Base-by-base conservation (phyloP, 768 basidiomycete genomes). In the Saitozyma podzolica region DNA sequence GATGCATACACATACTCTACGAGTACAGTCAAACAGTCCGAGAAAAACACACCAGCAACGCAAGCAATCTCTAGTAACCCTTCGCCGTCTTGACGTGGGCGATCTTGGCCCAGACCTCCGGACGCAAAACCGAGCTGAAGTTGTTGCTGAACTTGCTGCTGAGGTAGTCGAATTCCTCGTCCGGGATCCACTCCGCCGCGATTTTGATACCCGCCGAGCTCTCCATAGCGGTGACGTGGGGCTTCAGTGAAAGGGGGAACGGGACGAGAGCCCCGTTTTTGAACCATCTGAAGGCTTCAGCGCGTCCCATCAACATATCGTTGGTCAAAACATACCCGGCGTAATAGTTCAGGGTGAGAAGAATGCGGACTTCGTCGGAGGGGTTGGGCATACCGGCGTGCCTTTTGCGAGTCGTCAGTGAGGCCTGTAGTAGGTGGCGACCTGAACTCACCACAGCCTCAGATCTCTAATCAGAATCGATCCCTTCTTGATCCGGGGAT, bases 351-450 rank as follows among this genome's bases (percentile, higher is more conserved):
- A 58, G 19, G 8, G 57, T 40, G 17, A 58, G 48, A 17, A 58
- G 17, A 29, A 58, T 50, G 29, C 57, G 57, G 5, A 19, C 17
- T 19, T 50, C 19, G 2, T 53, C 37, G 6, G 58, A 52, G 9
- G 50, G 58, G 16, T 59, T 59, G 20, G 50, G 49, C 58, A 59
- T 59, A 20, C 58, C 58, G 10, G 58, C 58, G 45, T 59, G 58
- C 58, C 58, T 59, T 59, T 17, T 6, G 37, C 39, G 51, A 29
- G 2, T 29, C 29, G 29, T 29, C 29, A 29, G 29, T 5, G 29
- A 29, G 29, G 29, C 29, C 5, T 29, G 29, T 40, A 40, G 29
- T 40, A 20, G 9, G 8, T 11, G 56, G 19, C 57, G 3, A 43
- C 29, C 5, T 29, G 29, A 29, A 29, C 29, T 29, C 29, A 29